Evolutionary conservation across 163 green algal genomes (phyloP), one percentile per base, ranked within the genome.

Genomic region (Chlorella variabilis): DNA sequence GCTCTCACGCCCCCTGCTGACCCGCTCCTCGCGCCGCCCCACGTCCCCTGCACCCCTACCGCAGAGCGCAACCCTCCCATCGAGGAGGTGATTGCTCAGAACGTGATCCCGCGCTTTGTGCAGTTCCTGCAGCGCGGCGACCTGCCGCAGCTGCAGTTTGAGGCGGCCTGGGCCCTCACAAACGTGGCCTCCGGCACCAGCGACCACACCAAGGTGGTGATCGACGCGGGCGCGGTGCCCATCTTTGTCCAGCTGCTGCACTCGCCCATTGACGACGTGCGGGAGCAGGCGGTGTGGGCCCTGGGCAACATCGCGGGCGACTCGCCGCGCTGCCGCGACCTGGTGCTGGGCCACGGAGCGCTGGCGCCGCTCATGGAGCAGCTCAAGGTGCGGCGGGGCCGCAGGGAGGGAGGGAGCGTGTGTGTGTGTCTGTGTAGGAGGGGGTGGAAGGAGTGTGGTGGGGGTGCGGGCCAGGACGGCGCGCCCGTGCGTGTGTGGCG

Each of bases 221-320:
- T 99, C 59, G 95, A 99, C 31, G 90, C 94, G 34, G 93, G 93
- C 29, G 96, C 97, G 2, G 97, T 99, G 36, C 96, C 97, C 65
- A 98, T 99, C 62, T 99, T 99, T 83, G 97, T 99, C 65, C 89
- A 96, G 87, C 93, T 99, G 73, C 91, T 99, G 38, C 75, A 68
- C 39, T 99, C 96, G 0, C 91, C 92, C 38, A 97, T 91, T 56
- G 96, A 99, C 71, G 97, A 99, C 77, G 97, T 99, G 13, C 88
- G 97, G 20, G 97, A 99, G 91, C 97, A 99, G 94, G 97, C 97
- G 29, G 97, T 99, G 5, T 99, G 97, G 97, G 97, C 97, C 4
- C 90, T 99, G 70, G 97, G 97, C 38, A 99, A 99, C 93, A 99
- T 99, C 80, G 97, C 97, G 58, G 90, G 90, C 31, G 90, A 93